Base-by-base conservation (phyloP, 371 early-diverging fungal species). In the Apophysomyces trapeziformis region DNA sequence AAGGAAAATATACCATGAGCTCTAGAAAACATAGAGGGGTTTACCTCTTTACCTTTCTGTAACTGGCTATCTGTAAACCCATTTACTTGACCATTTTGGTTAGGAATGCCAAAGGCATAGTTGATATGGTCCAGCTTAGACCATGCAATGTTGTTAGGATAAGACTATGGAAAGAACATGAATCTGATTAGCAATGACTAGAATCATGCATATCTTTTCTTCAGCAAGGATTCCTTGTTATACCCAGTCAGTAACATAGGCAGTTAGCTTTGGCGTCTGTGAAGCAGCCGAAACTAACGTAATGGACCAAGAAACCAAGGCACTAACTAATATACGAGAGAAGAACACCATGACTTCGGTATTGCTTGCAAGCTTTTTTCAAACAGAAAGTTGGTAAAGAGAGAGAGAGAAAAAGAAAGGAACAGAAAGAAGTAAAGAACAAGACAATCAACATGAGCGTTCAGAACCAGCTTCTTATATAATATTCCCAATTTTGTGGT, bases 211-310 rank as follows among this genome's bases (percentile, higher is more conserved):
- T 26, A 26, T 26, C 32, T 26, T 26, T 26, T 26, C 32, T 26
- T 2, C 32, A 26, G 32, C 32, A 26, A 26, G 3, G 32, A 38
- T 36, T 26, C 9, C 4, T 16, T 50, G 21, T 21, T 18, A 36
- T 65, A 74, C 81, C 81, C 81, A 80, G 32, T 80, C 81, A 26
- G 72, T 70, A 56, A 78, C 70, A 47, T 80, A 80, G 5, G 78
- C 72, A 26, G 67, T 63, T 32, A 80, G 14, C 14, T 57, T 50
- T 21, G 54, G 54, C 21, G 21, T 21, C 21, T 16, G 54, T 18
- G 54, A 5, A 50, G 21, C 21, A 50, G 21, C 16, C 21, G 54
- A 16, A 11, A 11, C 16, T 5, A 50, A 21, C 0, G 21, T 5
- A 11, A 8, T 21, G 9, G 21, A 50, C 18, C 54, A n/a, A 18